Percentiles rank a stretch among this genome's conserved stretches.
Evolutionary conservation across 108 stramenopile species (phyloP).

Genomic region (Bacterosira constricta): DNA sequence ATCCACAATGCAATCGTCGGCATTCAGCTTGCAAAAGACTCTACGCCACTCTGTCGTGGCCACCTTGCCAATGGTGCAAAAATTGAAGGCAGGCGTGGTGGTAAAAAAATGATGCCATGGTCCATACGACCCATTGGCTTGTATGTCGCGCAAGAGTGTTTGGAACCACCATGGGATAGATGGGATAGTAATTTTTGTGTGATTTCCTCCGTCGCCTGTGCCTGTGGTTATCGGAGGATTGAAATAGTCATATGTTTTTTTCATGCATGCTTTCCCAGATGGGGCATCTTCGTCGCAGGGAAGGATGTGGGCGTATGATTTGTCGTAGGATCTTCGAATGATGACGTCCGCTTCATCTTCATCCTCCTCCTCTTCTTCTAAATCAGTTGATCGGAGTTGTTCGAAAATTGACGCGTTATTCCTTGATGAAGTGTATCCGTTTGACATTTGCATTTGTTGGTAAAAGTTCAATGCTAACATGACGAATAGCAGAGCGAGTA

Average conservation of each 20-base stretch:
- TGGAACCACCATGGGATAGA: conserved; percentile 66
- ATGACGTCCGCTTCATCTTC: conserved; percentile 45
- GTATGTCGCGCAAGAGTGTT: conserved; percentile 52
- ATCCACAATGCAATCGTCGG: conserved; percentile 19
- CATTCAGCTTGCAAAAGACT: conserved; percentile 33
- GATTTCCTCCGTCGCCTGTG: background rate
- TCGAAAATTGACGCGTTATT: too few relatives aligned
- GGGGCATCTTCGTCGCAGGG: conserved; percentile 20
- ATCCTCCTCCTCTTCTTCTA: too few relatives aligned
- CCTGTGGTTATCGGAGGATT: background rate
- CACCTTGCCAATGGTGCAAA: conserved; percentile 58
- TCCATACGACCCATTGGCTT: conserved; percentile 19
- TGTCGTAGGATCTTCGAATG: conserved; percentile 24
- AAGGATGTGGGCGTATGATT: conserved; percentile 37
- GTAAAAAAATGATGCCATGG: conserved; percentile 54
- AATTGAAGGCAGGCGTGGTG: conserved; percentile 38
- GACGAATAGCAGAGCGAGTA: too few relatives aligned
- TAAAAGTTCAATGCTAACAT: too few relatives aligned
- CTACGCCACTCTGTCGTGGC: conserved; percentile 44
- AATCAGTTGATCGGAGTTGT: too few relatives aligned
- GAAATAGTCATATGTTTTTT: conserved; percentile 19
- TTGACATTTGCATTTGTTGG: too few relatives aligned
- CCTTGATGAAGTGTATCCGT: too few relatives aligned
- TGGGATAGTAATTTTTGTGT: background rate
- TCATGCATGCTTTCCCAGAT: conserved; percentile 11